Evolutionary conservation across 2,329 filamentous ascomycete genomes (phyloP).

Genomic region (Furcasterigmium sp.): DNA sequence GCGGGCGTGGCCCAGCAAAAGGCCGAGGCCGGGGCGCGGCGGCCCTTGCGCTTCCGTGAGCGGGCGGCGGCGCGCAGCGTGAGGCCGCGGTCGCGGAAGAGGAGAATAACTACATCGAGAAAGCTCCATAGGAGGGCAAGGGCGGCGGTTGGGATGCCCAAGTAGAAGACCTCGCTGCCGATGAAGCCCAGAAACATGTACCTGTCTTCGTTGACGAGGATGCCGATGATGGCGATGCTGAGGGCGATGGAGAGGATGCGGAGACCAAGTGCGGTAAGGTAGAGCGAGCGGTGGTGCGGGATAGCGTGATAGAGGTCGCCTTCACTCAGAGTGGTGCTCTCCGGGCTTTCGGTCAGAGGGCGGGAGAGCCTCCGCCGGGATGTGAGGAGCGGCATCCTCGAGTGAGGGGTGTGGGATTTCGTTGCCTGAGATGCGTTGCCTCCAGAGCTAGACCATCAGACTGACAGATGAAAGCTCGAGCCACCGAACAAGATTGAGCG

Average conservation of each 20-base stretch:
- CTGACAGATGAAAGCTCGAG: no score
- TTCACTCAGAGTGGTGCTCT: no score
- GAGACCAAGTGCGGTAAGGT: slow-evolving; percentile 6
- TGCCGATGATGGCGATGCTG: slow-evolving; percentile 4
- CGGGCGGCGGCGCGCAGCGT: slow-evolving; percentile 4
- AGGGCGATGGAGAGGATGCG: slow-evolving; percentile 7
- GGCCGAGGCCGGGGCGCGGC: neutral
- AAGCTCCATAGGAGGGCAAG: slow-evolving; percentile 6
- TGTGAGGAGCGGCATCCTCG: no score
- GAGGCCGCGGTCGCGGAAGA: slow-evolving; percentile 5
- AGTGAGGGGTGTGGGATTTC: no score
- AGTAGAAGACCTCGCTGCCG: neutral
- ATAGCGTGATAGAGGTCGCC: slow-evolving; percentile 11
- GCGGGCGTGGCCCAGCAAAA: slow-evolving; percentile 7
- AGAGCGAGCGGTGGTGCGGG: slow-evolving; percentile 11
- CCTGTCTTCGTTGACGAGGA: neutral
- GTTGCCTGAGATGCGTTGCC: no score
- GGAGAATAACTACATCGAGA: slow-evolving; percentile 5
- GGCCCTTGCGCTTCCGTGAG: neutral
- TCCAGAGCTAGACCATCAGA: no score
- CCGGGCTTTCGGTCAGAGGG: no score
- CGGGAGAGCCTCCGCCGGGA: no score
- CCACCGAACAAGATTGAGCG: no score
- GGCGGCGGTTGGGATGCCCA: slow-evolving; percentile 4
- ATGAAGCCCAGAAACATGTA: neutral